Conservation (phyloP, 768 basidiomycete species). For the Pilatotrama ljubarskyi region DNA sequence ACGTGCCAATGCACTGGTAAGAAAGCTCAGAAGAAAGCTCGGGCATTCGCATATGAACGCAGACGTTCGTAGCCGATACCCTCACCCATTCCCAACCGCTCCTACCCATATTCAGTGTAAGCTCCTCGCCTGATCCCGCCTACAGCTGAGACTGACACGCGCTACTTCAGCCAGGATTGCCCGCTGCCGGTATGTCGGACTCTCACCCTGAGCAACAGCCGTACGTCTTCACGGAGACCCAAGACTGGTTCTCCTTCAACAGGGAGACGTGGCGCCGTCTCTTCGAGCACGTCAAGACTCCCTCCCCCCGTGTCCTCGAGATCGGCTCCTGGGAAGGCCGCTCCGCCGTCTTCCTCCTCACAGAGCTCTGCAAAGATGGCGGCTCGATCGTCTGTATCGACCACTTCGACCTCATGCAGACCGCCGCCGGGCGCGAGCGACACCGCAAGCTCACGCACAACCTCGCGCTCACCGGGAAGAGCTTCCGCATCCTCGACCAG, state of each 20-base stretch:
- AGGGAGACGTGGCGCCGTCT: conserved; percentile 44
- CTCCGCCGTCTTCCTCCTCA: conserved; percentile 55
- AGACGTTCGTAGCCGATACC: too few relatives aligned
- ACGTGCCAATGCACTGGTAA: too few relatives aligned
- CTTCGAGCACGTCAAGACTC: conserved; percentile 39
- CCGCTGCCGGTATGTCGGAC: neutral
- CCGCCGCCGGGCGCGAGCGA: conserved; percentile 48
- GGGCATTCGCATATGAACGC: too few relatives aligned
- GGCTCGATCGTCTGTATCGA: conserved; percentile 56
- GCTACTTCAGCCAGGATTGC: too few relatives aligned
- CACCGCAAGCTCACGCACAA: conserved; percentile 47
- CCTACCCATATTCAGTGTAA: too few relatives aligned
- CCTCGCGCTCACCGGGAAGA: conserved; percentile 44
- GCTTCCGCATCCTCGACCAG: conserved; percentile 46
- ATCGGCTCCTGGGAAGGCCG: conserved; percentile 68
- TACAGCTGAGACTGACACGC: too few relatives aligned
- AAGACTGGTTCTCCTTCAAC: conserved; percentile 59
- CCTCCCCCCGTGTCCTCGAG: conserved; percentile 50
- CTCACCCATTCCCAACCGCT: too few relatives aligned
- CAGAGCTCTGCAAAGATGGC: conserved; percentile 43
- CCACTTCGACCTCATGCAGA: conserved; percentile 56
- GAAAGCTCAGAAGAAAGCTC: too few relatives aligned
- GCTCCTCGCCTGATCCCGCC: too few relatives aligned
- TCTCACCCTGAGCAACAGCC: neutral
- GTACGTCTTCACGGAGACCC: conserved; percentile 46